phyloP scores from a whole-genome alignment of 306 rosid species.

The Inga laurina region DNA sequence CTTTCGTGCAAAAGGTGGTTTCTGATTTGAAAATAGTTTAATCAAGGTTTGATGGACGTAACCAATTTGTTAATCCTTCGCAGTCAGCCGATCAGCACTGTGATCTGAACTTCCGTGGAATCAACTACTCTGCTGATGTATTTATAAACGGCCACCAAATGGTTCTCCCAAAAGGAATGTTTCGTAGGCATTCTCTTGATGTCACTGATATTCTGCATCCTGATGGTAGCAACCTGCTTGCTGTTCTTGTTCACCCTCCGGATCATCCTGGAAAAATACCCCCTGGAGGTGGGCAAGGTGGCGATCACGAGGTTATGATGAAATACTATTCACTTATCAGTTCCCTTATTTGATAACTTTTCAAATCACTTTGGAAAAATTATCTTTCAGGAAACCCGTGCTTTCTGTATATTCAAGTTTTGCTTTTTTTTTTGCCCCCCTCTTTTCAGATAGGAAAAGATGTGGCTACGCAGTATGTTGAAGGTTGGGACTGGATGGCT shows the following conservation, averaged over 20 bases:
- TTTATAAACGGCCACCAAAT: slow-evolving; percentile 79
- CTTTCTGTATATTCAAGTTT: slow-evolving; percentile 25
- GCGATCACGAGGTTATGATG: slow-evolving; percentile 83
- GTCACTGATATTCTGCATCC: slow-evolving; percentile 75
- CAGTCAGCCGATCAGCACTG: slow-evolving; percentile 70
- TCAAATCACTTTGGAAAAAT: not conserved
- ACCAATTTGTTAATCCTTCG: slow-evolving; percentile 32
- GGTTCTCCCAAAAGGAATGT: slow-evolving; percentile 84
- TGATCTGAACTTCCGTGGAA: slow-evolving; percentile 88
- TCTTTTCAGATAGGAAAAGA: slow-evolving; percentile 87
- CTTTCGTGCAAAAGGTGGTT: not conserved
- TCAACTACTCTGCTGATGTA: slow-evolving; percentile 87
- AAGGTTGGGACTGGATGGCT: slow-evolving; percentile 99
- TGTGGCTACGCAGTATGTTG: slow-evolving; percentile 87
- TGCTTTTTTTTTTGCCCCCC: not conserved
- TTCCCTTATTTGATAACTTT: slow-evolving; percentile 24
- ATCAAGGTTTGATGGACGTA: slow-evolving; percentile 14
- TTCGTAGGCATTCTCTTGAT: slow-evolving; percentile 83
- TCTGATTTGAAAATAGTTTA: slow-evolving; percentile 11
- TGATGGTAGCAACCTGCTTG: slow-evolving; percentile 76
- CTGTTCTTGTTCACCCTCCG: slow-evolving; percentile 95
- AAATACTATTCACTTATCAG: not conserved
- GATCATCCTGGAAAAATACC: slow-evolving; percentile 95
- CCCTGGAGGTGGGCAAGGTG: slow-evolving; percentile 86
- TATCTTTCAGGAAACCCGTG: slow-evolving; percentile 8